Percentiles rank a stretch among this genome's conserved stretches.
phyloP scores from a whole-genome alignment of 768 basidiomycete species.

The Phanerodontia chrysosporium region DNA sequence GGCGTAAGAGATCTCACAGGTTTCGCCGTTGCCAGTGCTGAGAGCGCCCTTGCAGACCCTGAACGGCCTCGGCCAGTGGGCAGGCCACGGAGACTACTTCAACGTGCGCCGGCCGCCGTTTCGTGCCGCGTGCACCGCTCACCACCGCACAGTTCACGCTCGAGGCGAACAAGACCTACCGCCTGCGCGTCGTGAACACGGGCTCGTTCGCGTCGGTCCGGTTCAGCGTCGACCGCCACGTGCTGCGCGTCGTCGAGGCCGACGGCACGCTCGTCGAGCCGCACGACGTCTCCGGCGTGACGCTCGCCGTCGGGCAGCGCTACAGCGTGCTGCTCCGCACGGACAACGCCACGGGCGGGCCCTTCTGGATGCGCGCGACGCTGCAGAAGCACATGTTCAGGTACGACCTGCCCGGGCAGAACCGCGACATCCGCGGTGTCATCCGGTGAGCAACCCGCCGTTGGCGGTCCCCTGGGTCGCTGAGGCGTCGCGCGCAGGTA shows the following conservation, averaged over 20 bases:
- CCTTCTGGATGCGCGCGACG: constrained; percentile 36
- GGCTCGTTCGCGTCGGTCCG: constrained; percentile 42
- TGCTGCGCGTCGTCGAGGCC: constrained; percentile 43
- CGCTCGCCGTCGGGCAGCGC: constrained; percentile 43
- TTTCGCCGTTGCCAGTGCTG: background rate
- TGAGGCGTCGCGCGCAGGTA: constrained; percentile 11
- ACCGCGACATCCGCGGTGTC: background rate
- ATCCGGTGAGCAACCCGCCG: background rate
- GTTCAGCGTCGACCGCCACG: constrained; percentile 43
- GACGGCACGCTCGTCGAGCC: constrained; percentile 43
- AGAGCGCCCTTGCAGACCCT: constrained; percentile 25
- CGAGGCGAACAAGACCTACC: constrained; percentile 34
- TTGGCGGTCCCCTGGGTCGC: constrained; percentile 2
- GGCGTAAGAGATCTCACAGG: constrained; percentile 17
- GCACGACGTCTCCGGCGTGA: constrained; percentile 32
- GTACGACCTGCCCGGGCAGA: constrained; percentile 18
- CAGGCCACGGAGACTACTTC: constrained; percentile 28
- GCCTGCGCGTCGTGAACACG: constrained; percentile 45
- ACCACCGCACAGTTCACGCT: constrained; percentile 29
- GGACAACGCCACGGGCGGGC: constrained; percentile 36
- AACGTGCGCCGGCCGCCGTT: constrained; percentile 18
- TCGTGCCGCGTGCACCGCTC: constrained; percentile 9
- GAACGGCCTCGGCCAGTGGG: constrained; percentile 33
- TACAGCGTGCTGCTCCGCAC: constrained; percentile 44
- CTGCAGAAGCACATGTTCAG: constrained; percentile 25